Evolutionary conservation across 1,139 yeast species (phyloP), one percentile per base, ranked within the genome.

Genomic region (Pichia sp.): DNA sequence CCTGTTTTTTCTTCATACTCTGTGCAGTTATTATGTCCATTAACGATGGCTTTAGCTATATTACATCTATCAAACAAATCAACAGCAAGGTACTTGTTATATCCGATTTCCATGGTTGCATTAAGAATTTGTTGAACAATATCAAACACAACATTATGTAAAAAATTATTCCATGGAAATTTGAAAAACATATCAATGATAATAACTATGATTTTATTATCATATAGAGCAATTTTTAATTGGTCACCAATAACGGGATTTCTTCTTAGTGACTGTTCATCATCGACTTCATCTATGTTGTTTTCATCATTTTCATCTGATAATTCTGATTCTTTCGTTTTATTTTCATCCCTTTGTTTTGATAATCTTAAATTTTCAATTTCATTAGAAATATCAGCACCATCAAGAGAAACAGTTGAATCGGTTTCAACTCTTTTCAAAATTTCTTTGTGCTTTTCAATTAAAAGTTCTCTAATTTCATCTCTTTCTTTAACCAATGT

Each of bases 101-200:
- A 92, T 1, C 87, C 86, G 57, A 87, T 84, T 53, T 89, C 95
- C 90, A 92, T 87, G 20, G 96, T 86, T 1, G 97, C 98, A 64
- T 89, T 90, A 61, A 92, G 75, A 12, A 92, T 84, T 65, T 92
- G 99, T 66, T 94, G 99, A 35, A 92, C 95, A 55, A 92, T 87
- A 65, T 92, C 99, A 68, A 92, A 92, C 8, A 92, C 97, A 47
- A 94, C 98, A 60, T 92, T 92, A 66, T 92, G 99, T 66, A 95
- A 73, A 61, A 92, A 92, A 63, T 92, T 92, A 65, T 92, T 92
- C 98, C 99, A 92, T 5, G 98, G 98, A 65, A 89, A 92, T 56
- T 76, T 75, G 74, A 90, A 85, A 62, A 92, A 90, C 84, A 92
- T 82, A 32, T 80, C 68, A 47, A 90, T 67, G 45, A 92, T 86